These are phyloP conservation scores for Geranium brycei DNA, from an alignment of 345 rosid species.

Conservation along the genomic window DNA sequence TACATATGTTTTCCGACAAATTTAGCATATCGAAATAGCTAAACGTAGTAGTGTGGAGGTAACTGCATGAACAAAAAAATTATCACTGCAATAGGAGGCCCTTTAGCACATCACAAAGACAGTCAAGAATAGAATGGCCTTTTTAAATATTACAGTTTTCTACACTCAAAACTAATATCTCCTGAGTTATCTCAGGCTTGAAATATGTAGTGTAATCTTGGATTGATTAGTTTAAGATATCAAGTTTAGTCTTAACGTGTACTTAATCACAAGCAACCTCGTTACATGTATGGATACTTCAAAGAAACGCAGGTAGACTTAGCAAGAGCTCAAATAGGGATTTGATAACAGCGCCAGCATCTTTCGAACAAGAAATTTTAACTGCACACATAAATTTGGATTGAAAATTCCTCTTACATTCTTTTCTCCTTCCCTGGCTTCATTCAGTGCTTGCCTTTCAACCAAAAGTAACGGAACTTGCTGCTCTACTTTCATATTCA, in stretches of 20 bases:
- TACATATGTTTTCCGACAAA: neutral
- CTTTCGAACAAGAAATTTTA: neutral
- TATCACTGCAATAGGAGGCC: too few species aligned
- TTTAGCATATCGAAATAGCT: neutral
- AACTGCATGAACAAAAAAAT: too few species aligned
- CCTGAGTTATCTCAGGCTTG: neutral
- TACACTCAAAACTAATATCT: neutral
- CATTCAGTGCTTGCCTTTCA: conserved; percentile 86
- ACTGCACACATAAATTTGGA: neutral
- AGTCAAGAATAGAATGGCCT: neutral
- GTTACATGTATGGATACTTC: too few species aligned
- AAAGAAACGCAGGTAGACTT: neutral
- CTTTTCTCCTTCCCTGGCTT: conserved; percentile 91
- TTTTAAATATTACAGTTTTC: neutral
- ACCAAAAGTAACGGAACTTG: conserved; percentile 88
- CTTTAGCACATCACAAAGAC: too few species aligned
- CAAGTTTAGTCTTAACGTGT: neutral
- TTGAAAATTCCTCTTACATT: conserved; percentile 30
- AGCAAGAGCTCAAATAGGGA: neutral
- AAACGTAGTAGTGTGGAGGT: too few species aligned
- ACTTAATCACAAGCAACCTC: neutral
- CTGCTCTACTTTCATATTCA: conserved; percentile 84
- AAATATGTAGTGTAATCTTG: neutral
- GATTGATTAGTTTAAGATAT: neutral
- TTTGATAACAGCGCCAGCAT: neutral